Conservation (phyloP, 768 basidiomycete species). For the Lactarius hatsudake region DNA sequence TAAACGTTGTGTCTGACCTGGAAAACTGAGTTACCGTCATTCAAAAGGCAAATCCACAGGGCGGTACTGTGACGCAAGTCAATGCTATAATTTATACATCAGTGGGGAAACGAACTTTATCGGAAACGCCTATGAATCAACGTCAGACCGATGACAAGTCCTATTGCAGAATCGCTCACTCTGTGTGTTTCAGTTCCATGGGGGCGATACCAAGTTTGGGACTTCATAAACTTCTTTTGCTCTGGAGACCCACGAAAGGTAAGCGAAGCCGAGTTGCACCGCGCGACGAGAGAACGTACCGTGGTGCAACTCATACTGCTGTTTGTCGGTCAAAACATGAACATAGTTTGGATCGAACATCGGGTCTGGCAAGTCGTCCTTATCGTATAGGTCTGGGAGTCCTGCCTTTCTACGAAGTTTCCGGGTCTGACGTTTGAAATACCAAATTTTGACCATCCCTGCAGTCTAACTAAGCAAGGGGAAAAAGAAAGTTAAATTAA, state of each 20-base stretch:
- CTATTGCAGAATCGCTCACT: slow-evolving; percentile 38
- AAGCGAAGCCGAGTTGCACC: slow-evolving; percentile 8
- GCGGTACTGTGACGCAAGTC: slow-evolving; percentile 48
- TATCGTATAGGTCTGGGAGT: slow-evolving; percentile 66
- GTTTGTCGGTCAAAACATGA: slow-evolving; percentile 62
- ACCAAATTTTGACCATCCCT: slow-evolving; percentile 76
- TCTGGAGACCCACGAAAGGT: slow-evolving; percentile 39
- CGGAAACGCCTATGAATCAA: slow-evolving; percentile 58
- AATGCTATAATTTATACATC: background rate
- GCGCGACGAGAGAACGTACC: slow-evolving; percentile 43
- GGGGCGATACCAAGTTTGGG: slow-evolving; percentile 83
- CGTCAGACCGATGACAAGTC: slow-evolving; percentile 32
- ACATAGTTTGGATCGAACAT: slow-evolving; percentile 65
- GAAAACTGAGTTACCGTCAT: slow-evolving; percentile 78
- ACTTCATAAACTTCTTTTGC: slow-evolving; percentile 64
- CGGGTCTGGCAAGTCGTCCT: slow-evolving; percentile 81
- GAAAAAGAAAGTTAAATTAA: background rate
- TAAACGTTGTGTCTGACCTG: slow-evolving; percentile 45
- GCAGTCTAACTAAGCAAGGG: background rate
- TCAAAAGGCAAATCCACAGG: slow-evolving; percentile 67
- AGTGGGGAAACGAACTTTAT: slow-evolving; percentile 47
- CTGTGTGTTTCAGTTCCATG: slow-evolving; percentile 82
- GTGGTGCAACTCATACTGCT: slow-evolving; percentile 62
- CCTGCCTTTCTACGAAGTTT: slow-evolving; percentile 58
- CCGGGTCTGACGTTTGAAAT: slow-evolving; percentile 60